Evolutionary conservation across 768 basidiomycete genomes (phyloP).

Genomic region (Tulasnella sp.): DNA sequence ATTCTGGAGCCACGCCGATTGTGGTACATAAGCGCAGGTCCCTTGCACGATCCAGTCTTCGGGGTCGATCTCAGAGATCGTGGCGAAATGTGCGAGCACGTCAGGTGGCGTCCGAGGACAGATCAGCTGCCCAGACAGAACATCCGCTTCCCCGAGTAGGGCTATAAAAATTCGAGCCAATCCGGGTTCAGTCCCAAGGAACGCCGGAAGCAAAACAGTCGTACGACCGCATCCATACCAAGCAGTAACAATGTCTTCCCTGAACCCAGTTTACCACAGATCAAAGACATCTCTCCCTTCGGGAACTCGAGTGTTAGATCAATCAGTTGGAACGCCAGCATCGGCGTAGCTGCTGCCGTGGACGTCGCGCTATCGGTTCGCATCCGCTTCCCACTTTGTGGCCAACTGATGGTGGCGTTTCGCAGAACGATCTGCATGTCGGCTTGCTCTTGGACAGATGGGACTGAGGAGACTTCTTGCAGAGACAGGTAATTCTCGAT

Average conservation of each 20-base stretch:
- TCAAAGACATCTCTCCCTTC: slow-evolving; percentile 60
- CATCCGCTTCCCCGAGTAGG: slow-evolving; percentile 78
- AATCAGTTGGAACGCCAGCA: slow-evolving; percentile 66
- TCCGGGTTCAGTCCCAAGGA: slow-evolving; percentile 1
- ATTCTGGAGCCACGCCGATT: slow-evolving; percentile 61
- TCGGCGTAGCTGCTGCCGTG: slow-evolving; percentile 52
- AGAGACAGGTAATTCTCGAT: slow-evolving; percentile 81
- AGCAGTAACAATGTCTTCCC: slow-evolving; percentile 81
- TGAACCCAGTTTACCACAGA: slow-evolving; percentile 78
- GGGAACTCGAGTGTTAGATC: slow-evolving; percentile 74
- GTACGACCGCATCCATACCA: slow-evolving; percentile 36
- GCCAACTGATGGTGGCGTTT: slow-evolving; percentile 86
- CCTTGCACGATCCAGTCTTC: slow-evolving; percentile 70
- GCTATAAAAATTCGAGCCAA: slow-evolving; percentile 30
- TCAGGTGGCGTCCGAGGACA: slow-evolving; percentile 82
- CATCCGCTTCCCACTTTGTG: slow-evolving; percentile 47
- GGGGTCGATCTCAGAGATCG: slow-evolving; percentile 28
- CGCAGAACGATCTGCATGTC: slow-evolving; percentile 57
- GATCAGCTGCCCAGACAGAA: slow-evolving; percentile 66
- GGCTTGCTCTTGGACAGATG: slow-evolving; percentile 42
- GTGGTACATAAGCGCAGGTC: slow-evolving; percentile 59
- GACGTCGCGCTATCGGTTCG: slow-evolving; percentile 33
- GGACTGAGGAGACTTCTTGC: slow-evolving; percentile 57
- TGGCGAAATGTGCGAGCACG: slow-evolving; percentile 50
- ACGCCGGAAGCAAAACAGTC: slow-evolving; percentile 10